These are phyloP conservation scores for Paraphoma sp. DNA, from an alignment of 2,329 filamentous ascomycete species.

Conservation along the genomic window DNA sequence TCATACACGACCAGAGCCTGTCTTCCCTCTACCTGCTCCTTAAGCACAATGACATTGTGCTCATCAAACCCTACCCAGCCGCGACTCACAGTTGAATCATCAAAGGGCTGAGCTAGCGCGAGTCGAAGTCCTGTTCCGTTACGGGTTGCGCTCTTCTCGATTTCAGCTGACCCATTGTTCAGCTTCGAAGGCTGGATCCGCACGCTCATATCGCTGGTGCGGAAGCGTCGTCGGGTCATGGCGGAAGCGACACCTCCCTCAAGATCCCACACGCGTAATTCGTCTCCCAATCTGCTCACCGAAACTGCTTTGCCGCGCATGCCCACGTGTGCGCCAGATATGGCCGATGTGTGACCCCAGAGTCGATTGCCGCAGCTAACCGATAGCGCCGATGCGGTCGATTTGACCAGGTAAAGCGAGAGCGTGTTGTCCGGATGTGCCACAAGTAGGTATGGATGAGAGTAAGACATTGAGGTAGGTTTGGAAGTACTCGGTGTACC, in stretches of 20 bases:
- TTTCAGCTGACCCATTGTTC: constrained; percentile 16
- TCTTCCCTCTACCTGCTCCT: constrained; percentile 70
- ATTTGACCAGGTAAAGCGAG: constrained; percentile 80
- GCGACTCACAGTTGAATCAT: constrained; percentile 53
- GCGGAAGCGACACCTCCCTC: constrained; percentile 69
- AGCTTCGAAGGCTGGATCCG: constrained; percentile 54
- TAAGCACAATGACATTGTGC: constrained; percentile 86
- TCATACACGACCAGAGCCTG: constrained; percentile 85
- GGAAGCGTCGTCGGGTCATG: constrained; percentile 48
- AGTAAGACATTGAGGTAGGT: constrained; percentile 61
- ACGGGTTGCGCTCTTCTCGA: constrained; percentile 26
- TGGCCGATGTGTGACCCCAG: constrained; percentile 91
- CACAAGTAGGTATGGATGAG: constrained; percentile 83
- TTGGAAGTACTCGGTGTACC: constrained; percentile 39
- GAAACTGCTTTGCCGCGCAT: constrained; percentile 87
- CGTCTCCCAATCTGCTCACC: constrained; percentile 77
- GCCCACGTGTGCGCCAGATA: constrained; percentile 84
- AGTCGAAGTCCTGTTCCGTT: constrained; percentile 42
- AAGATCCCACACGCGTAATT: constrained; percentile 82
- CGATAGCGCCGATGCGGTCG: constrained; percentile 67
- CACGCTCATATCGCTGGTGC: constrained; percentile 60
- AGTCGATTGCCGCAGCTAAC: constrained; percentile 78
- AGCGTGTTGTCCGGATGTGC: constrained; percentile 88
- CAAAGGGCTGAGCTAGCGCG: constrained; percentile 43
- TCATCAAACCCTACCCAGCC: constrained; percentile 88